phyloP scores from a whole-genome alignment of 768 basidiomycete species.

The Crucibulum laeve region DNA sequence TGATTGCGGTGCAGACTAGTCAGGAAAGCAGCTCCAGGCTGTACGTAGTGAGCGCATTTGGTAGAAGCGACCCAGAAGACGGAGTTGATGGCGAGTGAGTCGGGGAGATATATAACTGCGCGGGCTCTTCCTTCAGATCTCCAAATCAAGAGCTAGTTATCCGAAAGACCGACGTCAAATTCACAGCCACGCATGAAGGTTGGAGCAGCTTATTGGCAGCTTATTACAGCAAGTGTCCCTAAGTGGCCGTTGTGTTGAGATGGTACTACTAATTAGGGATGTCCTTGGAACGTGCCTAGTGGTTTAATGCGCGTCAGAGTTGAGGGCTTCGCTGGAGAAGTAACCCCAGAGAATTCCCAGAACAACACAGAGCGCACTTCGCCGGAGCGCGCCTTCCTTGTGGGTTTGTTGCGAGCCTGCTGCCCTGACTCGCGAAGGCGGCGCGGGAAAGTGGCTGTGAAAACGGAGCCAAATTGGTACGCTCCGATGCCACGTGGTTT shows the following conservation, averaged over 20 bases:
- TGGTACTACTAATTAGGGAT: too few species aligned
- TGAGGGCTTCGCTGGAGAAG: too few species aligned
- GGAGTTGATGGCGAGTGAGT: constrained; percentile 15
- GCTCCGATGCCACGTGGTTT: too few species aligned
- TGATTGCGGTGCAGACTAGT: constrained; percentile 34
- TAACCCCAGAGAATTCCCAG: too few species aligned
- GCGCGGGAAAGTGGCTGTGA: too few species aligned
- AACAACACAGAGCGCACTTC: too few species aligned
- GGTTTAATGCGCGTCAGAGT: too few species aligned
- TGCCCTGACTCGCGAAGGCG: too few species aligned
- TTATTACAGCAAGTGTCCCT: background rate
- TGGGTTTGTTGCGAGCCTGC: too few species aligned
- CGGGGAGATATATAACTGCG: constrained; percentile 15
- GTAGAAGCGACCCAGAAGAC: constrained; percentile 37
- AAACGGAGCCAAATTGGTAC: too few species aligned
- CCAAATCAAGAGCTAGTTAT: constrained; percentile 22
- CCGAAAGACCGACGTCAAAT: constrained; percentile 21
- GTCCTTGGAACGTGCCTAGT: too few species aligned
- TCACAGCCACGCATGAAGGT: constrained; percentile 10
- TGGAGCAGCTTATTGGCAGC: background rate
- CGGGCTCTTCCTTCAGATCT: constrained; percentile 28
- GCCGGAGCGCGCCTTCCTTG: too few species aligned
- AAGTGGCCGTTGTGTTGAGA: background rate
- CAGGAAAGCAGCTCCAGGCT: constrained; percentile 23
- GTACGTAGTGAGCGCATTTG: constrained; percentile 41